A percentile compares a stretch with the other conserved stretches of the same genome.
Conservation (phyloP, 768 basidiomycete species). For the Suillus discolor region DNA sequence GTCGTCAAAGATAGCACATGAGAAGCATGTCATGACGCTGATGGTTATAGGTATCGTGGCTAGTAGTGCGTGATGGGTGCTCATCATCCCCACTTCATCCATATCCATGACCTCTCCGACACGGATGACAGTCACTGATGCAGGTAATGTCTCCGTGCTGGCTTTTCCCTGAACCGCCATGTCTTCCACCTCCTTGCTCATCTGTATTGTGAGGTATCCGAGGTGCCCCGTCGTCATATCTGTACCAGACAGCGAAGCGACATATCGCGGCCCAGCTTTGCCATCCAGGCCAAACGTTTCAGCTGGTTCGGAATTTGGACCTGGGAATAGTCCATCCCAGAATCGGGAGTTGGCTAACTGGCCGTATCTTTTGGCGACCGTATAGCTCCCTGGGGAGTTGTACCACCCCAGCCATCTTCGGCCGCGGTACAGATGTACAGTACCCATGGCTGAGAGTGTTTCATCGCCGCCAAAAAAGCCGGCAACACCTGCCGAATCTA, state of each 20-base stretch:
- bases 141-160: constrained; percentile 16
- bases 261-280: constrained; percentile 28
- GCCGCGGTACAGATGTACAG: constrained; percentile 34
- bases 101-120: constrained; percentile 26
- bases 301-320: constrained; percentile 28
- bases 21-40: constrained; percentile 26
- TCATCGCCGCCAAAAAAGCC: constrained; percentile 42
- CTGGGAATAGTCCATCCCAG: constrained; percentile 37
- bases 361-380: constrained; percentile 34
- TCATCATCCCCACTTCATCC: constrained; percentile 10
- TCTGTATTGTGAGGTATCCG: constrained; percentile 28
- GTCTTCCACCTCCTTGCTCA: constrained; percentile 9
- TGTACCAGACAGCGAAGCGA: constrained; percentile 30
- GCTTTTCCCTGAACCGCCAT: constrained; percentile 12
- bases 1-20: constrained; percentile 29
- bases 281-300: constrained; percentile 33
- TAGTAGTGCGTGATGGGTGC: constrained; percentile 15
- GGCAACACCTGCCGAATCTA: constrained; percentile 35
- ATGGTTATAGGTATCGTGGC: constrained; percentile 25
- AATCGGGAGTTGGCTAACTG: constrained; percentile 28
- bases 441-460: constrained; percentile 39
- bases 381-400: constrained; percentile 40
- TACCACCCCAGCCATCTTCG: constrained; percentile 39
- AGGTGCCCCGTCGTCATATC: constrained; percentile 32
- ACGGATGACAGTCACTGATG: constrained; percentile 24